phyloP scores from a whole-genome alignment of 2,329 filamentous ascomycete genomes.

The Emergomyces pasteurianus region DNA sequence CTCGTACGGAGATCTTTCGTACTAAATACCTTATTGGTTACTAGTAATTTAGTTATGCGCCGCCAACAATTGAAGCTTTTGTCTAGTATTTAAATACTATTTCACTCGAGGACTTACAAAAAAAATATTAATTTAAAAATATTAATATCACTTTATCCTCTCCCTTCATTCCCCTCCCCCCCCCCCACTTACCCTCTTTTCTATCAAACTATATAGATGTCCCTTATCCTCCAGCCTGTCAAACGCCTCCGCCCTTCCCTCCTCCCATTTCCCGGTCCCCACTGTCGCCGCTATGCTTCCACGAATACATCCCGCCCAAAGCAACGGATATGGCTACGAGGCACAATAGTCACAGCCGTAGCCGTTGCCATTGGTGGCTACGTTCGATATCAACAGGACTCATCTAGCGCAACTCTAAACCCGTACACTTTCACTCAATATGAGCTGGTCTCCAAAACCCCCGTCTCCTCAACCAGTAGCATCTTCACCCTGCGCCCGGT shows the following conservation, averaged over 20 bases:
- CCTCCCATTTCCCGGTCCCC: not conserved
- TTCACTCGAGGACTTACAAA: too few species aligned
- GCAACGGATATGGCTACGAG: conserved; percentile 22
- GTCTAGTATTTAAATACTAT: too few species aligned
- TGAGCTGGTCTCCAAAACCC: conserved; percentile 30
- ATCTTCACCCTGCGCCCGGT: conserved; percentile 33
- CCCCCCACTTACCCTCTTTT: not conserved
- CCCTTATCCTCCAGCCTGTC: not conserved
- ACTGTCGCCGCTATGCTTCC: conserved; percentile 14
- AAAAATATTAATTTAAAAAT: not conserved
- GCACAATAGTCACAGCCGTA: conserved; percentile 22
- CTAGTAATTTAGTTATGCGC: too few species aligned
- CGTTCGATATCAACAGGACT: conserved; percentile 17
- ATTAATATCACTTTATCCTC: too few species aligned
- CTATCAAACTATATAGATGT: not conserved
- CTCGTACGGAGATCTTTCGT: not conserved
- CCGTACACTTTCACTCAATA: conserved; percentile 30
- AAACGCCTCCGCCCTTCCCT: not conserved
- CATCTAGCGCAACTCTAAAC: conserved; percentile 21
- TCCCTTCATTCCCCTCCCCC: not conserved
- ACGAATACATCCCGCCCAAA: conserved; percentile 14
- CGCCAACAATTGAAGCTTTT: not conserved
- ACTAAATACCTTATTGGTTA: too few species aligned
- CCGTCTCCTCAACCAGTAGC: conserved; percentile 35
- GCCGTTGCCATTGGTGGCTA: conserved; percentile 28